Evolutionary conservation across 805 yeast genomes (phyloP).

Genomic region (Cyberlindnera mrakii): DNA sequence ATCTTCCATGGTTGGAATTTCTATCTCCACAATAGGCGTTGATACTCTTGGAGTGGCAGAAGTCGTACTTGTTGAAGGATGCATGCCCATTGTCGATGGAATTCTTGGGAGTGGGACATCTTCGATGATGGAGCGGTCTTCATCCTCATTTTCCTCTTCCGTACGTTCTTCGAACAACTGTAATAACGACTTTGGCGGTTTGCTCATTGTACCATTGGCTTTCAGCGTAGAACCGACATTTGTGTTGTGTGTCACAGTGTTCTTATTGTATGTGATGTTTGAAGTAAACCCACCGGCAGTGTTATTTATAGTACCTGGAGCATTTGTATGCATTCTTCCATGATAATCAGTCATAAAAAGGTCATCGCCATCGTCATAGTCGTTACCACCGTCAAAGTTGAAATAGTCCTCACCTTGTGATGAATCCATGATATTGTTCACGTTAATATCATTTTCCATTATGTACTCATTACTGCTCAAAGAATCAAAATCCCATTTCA

Average conservation of each 20-base stretch:
- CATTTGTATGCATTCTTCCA: slow-evolving; percentile 8
- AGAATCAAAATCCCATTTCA: slow-evolving; percentile 90
- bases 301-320: slow-evolving; percentile 19
- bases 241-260: slow-evolving; percentile 25
- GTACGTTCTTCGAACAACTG: slow-evolving; percentile 59
- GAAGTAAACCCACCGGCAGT: slow-evolving; percentile 9
- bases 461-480: slow-evolving; percentile 68
- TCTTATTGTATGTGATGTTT: slow-evolving; percentile 22
- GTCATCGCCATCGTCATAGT: slow-evolving; percentile 24
- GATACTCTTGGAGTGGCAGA: slow-evolving; percentile 29
- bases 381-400: slow-evolving; percentile 11
- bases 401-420: slow-evolving; percentile 19
- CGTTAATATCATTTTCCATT: slow-evolving; percentile 59
- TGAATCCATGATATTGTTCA: slow-evolving; percentile 28
- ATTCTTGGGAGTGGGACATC: slow-evolving; percentile 18
- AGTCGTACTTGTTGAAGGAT: slow-evolving; percentile 7
- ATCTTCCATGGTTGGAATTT: slow-evolving; percentile 64
- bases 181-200: slow-evolving; percentile 67
- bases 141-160: slow-evolving; percentile 24
- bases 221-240: slow-evolving; percentile 21
- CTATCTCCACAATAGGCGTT: slow-evolving; percentile 57
- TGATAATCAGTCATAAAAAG: slow-evolving; percentile 23
- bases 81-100: slow-evolving; percentile 16
- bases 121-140: slow-evolving; percentile 10
- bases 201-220: slow-evolving; percentile 24